Percentiles rank a stretch among this genome's conserved stretches.
phyloP scores from a whole-genome alignment of 2,329 filamentous ascomycete genomes.

The Talaromyces sp. region DNA sequence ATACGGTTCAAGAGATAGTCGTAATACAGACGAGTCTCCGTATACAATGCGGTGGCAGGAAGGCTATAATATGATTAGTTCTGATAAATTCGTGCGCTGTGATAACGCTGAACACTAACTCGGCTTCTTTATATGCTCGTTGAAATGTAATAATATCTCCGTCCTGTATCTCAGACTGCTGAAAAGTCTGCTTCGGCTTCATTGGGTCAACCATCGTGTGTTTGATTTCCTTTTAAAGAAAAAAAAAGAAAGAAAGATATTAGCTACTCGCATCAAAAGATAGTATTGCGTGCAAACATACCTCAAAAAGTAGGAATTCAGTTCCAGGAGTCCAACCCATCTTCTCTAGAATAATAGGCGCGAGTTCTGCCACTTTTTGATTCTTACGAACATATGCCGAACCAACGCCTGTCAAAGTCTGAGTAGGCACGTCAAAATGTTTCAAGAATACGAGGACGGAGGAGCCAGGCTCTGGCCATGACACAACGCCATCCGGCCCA shows the following conservation, averaged over 20 bases:
- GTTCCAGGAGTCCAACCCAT: constrained; percentile 83
- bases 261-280: background rate
- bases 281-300: constrained; percentile 27
- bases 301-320: constrained; percentile 71
- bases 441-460: constrained; percentile 86
- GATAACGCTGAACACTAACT: constrained; percentile 23
- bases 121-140: constrained; percentile 48
- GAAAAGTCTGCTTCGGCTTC: constrained; percentile 84
- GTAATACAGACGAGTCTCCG: constrained; percentile 79
- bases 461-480: constrained; percentile 57
- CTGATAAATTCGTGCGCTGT: constrained; percentile 1
- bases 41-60: constrained; percentile 45
- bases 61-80: constrained; percentile 19
- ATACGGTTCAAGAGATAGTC: constrained; percentile 86
- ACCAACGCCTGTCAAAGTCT: constrained; percentile 69
- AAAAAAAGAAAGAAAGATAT: background rate
- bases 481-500: constrained; percentile 62
- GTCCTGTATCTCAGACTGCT: constrained; percentile 90
- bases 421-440: constrained; percentile 74
- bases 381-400: constrained; percentile 83
- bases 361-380: constrained; percentile 81
- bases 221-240: constrained; percentile 69
- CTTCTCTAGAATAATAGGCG: constrained; percentile 68
- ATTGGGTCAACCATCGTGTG: constrained; percentile 93
- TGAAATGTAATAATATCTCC: constrained; percentile 97